A percentile compares a stretch with the other conserved stretches of the same genome.
These are phyloP conservation scores for Aegilops longissima DNA, from an alignment of 176 grass and related monocot species.

Conservation along the genomic window DNA sequence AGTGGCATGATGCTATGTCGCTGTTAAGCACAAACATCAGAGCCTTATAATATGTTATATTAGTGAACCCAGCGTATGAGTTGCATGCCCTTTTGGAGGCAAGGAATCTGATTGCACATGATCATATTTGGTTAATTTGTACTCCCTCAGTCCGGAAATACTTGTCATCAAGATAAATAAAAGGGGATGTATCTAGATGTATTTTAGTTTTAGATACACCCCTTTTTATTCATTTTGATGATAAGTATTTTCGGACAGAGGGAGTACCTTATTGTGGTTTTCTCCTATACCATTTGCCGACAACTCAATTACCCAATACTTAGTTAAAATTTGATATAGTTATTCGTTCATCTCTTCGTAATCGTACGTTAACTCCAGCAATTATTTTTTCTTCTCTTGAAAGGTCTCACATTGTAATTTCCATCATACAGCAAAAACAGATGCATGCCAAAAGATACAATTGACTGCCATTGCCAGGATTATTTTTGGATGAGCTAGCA, in stretches of 20 bases:
- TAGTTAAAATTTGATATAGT: neutral
- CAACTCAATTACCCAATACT: neutral
- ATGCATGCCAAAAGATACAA: neutral
- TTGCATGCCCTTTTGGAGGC: slow-evolving; percentile 58
- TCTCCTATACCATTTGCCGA: neutral
- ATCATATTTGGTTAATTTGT: slow-evolving; percentile 37
- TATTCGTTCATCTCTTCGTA: too few relatives aligned
- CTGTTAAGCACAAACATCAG: slow-evolving; percentile 35
- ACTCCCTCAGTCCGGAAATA: too few relatives aligned
- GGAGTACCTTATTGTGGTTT: neutral
- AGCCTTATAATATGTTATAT: slow-evolving; percentile 42
- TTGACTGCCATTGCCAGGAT: neutral
- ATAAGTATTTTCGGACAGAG: too few relatives aligned
- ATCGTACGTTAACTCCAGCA: neutral
- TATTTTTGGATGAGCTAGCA: neutral
- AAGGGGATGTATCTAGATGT: too few relatives aligned
- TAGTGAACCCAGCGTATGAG: slow-evolving; percentile 26
- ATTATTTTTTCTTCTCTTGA: neutral
- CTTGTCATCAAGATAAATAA: too few relatives aligned
- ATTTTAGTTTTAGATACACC: too few relatives aligned
- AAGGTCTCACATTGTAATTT: neutral
- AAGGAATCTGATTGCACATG: slow-evolving; percentile 55
- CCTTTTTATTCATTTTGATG: too few relatives aligned
- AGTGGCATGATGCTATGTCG: slow-evolving; percentile 24
- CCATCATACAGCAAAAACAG: neutral